These are phyloP conservation scores for Cytospora schulzeri DNA, from an alignment of 2,329 filamentous ascomycete species.

Conservation along the genomic window DNA sequence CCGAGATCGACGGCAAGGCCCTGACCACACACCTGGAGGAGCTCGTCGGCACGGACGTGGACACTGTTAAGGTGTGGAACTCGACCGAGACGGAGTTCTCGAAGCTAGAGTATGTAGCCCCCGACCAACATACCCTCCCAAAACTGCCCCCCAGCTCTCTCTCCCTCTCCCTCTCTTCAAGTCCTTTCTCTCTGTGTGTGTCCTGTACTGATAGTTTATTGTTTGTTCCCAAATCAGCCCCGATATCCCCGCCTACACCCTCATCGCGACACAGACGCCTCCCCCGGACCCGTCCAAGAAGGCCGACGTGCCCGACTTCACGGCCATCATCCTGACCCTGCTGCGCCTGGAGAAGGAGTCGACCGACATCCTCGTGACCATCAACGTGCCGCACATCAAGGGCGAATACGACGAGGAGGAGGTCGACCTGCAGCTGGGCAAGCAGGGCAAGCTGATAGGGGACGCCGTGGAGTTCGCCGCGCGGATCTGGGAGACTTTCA, in stretches of 20 bases:
- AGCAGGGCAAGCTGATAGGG: slow-evolving; percentile 68
- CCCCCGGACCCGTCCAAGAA: slow-evolving; percentile 37
- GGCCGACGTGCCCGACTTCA: slow-evolving; percentile 59
- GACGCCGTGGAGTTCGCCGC: slow-evolving; percentile 68
- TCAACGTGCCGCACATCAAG: slow-evolving; percentile 84
- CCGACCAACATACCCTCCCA: not conserved
- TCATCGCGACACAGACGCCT: slow-evolving; percentile 67
- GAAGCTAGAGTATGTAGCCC: slow-evolving; percentile 50
- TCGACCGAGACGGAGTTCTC: slow-evolving; percentile 63
- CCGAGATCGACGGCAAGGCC: slow-evolving; percentile 70
- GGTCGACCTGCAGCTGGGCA: slow-evolving; percentile 67
- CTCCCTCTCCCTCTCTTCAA: not conserved
- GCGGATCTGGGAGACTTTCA: slow-evolving; percentile 71
- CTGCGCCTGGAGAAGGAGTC: slow-evolving; percentile 72
- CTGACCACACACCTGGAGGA: slow-evolving; percentile 70
- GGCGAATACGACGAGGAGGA: slow-evolving; percentile 74
- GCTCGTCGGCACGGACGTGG: slow-evolving; percentile 64
- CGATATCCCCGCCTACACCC: slow-evolving; percentile 64
- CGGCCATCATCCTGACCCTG: slow-evolving; percentile 75
- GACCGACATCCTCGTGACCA: slow-evolving; percentile 81
- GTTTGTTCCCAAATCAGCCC: slow-evolving; percentile 40
- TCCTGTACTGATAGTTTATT: not conserved
- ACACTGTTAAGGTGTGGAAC: slow-evolving; percentile 67
- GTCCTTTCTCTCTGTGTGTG: no score
- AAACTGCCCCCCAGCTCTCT: no score